Evolutionary conservation across 148 eudicot genomes (phyloP).

Genomic region (Beta vulgaris): DNA sequence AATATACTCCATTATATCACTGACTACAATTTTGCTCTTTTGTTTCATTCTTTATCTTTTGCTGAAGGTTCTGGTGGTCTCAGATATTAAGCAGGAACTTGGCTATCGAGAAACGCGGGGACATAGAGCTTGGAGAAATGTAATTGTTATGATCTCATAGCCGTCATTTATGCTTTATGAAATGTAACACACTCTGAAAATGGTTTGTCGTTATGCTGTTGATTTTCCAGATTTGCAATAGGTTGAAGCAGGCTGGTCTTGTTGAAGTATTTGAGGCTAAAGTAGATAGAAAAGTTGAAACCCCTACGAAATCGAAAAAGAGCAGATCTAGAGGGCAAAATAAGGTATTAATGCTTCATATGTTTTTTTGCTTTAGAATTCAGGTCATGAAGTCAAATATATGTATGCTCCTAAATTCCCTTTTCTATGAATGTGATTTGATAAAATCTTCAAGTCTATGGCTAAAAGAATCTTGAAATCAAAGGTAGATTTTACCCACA

Average conservation of each 20-base stretch:
- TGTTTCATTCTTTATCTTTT: constrained; percentile 12
- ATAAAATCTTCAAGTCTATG: not conserved
- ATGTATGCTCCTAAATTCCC: not conserved
- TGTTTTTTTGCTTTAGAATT: not conserved
- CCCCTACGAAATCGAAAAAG: constrained; percentile 25
- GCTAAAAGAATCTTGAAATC: not conserved
- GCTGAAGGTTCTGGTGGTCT: constrained; percentile 77
- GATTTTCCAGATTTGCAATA: constrained; percentile 54
- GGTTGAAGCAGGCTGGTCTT: constrained; percentile 75
- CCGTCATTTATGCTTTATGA: not conserved
- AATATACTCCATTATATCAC: not conserved
- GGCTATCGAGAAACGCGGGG: constrained; percentile 68
- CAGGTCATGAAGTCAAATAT: not conserved
- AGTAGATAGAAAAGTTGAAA: constrained; percentile 48
- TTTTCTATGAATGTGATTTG: not conserved
- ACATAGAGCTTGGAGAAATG: constrained; percentile 95
- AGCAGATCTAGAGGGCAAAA: constrained; percentile 29
- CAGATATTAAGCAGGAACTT: constrained; percentile 80
- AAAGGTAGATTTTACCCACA: not conserved
- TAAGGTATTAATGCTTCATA: constrained; percentile 30
- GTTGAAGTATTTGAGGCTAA: constrained; percentile 66
- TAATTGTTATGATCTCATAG: constrained; percentile 25
- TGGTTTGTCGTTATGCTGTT: constrained; percentile 15
- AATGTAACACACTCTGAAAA: not conserved
- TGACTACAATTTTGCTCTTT: constrained; percentile 16